These are phyloP conservation scores for Populus simonii DNA, from an alignment of 345 rosid species.

Conservation along the genomic window DNA sequence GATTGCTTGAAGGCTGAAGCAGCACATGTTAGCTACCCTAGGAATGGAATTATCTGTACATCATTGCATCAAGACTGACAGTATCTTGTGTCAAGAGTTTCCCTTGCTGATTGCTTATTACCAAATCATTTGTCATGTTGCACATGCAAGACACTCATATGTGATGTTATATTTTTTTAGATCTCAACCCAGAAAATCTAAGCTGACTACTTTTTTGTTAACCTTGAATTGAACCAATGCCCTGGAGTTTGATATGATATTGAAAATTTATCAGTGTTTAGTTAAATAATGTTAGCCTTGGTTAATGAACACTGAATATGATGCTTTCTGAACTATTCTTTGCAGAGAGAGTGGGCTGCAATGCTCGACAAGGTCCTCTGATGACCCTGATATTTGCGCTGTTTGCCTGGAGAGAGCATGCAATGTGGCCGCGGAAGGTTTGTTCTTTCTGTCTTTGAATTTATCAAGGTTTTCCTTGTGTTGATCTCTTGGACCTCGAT, in stretches of 20 bases:
- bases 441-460: constrained; percentile 13
- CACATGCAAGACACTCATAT: background rate
- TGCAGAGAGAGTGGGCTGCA: constrained; percentile 85
- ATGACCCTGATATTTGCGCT: constrained; percentile 84
- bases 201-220: background rate
- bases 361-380: constrained; percentile 45
- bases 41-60: background rate
- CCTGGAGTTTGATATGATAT: background rate
- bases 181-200: background rate
- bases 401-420: constrained; percentile 92
- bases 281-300: background rate
- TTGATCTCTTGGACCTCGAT: background rate
- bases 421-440: constrained; percentile 93
- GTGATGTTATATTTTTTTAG: background rate
- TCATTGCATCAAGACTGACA: background rate
- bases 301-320: background rate
- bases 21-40: background rate
- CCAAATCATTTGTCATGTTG: background rate
- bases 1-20: background rate
- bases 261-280: background rate
- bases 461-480: background rate
- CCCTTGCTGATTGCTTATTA: background rate
- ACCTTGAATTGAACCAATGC: background rate
- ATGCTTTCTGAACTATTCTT: background rate
- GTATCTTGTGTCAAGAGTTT: background rate